Percentiles rank a stretch among this genome's conserved stretches.
These are phyloP conservation scores for Haplosporangium gracile DNA, from an alignment of 192 early-diverging fungal species.

Conservation along the genomic window DNA sequence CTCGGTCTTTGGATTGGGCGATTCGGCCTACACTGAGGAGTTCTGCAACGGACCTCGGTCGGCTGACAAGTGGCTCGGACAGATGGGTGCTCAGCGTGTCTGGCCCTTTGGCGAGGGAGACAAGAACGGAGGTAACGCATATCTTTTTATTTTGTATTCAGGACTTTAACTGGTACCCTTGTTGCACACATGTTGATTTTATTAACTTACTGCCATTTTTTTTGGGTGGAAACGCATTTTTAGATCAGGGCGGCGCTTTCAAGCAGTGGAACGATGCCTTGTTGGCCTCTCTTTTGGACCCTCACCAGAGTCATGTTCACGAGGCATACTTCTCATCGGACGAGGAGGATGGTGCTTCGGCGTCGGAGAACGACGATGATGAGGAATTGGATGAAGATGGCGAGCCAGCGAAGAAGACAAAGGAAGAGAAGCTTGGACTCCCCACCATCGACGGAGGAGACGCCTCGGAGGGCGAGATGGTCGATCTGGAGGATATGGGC, in stretches of 20 bases:
- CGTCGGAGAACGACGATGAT: constrained; percentile 66
- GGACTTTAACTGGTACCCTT: constrained; percentile 28
- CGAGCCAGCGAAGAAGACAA: constrained; percentile 37
- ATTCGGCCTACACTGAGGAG: constrained; percentile 75
- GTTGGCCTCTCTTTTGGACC: constrained; percentile 55
- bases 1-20: constrained; percentile 80
- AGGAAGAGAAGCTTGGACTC: constrained; percentile 52
- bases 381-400: constrained; percentile 50
- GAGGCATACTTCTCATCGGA: constrained; percentile 61
- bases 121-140: constrained; percentile 62
- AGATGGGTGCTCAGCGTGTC: constrained; percentile 73
- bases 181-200: not conserved
- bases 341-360: constrained; percentile 65
- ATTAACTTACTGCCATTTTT: not conserved
- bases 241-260: constrained; percentile 53
- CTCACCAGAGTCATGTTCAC: constrained; percentile 59
- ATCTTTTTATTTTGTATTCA: constrained; percentile 21
- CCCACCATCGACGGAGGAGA: constrained; percentile 58
- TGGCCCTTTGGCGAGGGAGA: constrained; percentile 72
- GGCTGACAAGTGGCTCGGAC: constrained; percentile 71
- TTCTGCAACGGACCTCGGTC: constrained; percentile 67
- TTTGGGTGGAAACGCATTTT: not conserved
- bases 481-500: constrained; percentile 84
- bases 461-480: constrained; percentile 68
- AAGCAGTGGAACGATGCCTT: constrained; percentile 54